Conservation (phyloP, 2,329 filamentous ascomycete species). For the Aspergillus versicolor region DNA sequence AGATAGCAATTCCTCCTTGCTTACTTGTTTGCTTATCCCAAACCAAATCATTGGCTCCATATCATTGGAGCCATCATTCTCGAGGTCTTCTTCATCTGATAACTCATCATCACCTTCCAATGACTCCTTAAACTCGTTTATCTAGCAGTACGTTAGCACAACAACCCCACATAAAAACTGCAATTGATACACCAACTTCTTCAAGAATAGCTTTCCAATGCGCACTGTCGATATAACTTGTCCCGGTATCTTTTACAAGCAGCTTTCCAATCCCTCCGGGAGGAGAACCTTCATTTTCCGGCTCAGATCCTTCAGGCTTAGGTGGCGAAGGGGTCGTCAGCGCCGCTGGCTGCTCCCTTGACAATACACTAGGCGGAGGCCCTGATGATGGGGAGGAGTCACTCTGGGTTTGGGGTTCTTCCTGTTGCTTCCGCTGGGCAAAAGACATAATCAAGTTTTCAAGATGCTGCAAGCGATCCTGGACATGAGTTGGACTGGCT, state of each 20-base stretch:
- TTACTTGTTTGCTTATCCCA: slow-evolving; percentile 23
- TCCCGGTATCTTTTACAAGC: slow-evolving; percentile 30
- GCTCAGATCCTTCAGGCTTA: slow-evolving; percentile 1
- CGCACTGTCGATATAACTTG: slow-evolving; percentile 37
- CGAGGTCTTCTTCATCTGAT: slow-evolving; percentile 25
- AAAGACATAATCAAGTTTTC: slow-evolving; percentile 38
- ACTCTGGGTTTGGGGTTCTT: slow-evolving; percentile 9
- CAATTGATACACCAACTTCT: slow-evolving; percentile 28
- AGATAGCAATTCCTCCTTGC: slow-evolving; percentile 33
- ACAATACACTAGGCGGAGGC: neutral
- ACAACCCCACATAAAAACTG: neutral
- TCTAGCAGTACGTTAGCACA: slow-evolving; percentile 18
- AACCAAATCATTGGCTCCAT: slow-evolving; percentile 30
- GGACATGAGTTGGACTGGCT: slow-evolving; percentile 29
- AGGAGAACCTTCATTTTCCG: slow-evolving; percentile 15
- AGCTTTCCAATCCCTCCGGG: slow-evolving; percentile 30
- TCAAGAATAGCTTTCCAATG: slow-evolving; percentile 39
- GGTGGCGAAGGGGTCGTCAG: slow-evolving; percentile 13
- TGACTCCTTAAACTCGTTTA: slow-evolving; percentile 35
- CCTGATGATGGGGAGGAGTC: neutral
- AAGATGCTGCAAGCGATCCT: slow-evolving; percentile 37
- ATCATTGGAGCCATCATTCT: slow-evolving; percentile 20
- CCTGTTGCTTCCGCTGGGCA: slow-evolving; percentile 27
- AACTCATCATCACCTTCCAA: slow-evolving; percentile 22
- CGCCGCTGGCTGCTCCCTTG: neutral